A percentile compares a stretch with the other conserved stretches of the same genome.
phyloP scores from a whole-genome alignment of 495 filamentous ascomycete species.

The Trichoderma virens region DNA sequence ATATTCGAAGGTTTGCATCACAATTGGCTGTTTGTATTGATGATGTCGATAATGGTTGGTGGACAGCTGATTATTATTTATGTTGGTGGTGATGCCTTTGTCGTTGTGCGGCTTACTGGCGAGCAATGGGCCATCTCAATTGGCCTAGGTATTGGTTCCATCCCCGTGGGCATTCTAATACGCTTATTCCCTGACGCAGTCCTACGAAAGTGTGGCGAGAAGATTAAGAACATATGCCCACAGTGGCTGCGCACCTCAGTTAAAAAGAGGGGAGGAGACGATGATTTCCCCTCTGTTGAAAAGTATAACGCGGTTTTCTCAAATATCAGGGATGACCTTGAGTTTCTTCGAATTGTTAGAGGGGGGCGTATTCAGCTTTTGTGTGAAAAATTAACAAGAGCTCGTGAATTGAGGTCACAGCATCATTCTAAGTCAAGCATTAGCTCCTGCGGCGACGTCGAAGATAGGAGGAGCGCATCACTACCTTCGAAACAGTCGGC shows the following conservation, averaged over 20 bases:
- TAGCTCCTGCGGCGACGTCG: too few relatives aligned
- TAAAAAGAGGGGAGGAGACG: neutral
- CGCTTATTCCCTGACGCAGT: slow-evolving; percentile 44
- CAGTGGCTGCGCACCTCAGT: neutral
- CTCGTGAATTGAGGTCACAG: too few relatives aligned
- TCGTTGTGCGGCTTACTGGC: slow-evolving; percentile 55
- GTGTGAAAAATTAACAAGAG: too few relatives aligned
- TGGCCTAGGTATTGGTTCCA: slow-evolving; percentile 59
- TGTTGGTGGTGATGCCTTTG: slow-evolving; percentile 65
- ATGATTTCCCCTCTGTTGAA: neutral
- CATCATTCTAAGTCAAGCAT: too few relatives aligned
- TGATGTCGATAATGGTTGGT: slow-evolving; percentile 71
- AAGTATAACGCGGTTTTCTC: neutral
- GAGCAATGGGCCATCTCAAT: slow-evolving; percentile 73
- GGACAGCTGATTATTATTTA: slow-evolving; percentile 76
- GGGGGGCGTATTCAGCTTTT: too few relatives aligned
- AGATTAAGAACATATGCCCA: neutral
- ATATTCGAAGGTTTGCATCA: slow-evolving; percentile 73
- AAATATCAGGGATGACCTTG: neutral
- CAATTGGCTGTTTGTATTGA: slow-evolving; percentile 74
- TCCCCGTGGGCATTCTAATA: slow-evolving; percentile 65
- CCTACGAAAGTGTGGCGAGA: neutral
- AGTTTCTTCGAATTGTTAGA: neutral
- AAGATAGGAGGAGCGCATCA: too few relatives aligned
- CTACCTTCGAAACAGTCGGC: too few relatives aligned